These are phyloP conservation scores for Naganishia sp. DNA, from an alignment of 1,284 basidiomycete genomes.

Conservation along the genomic window DNA sequence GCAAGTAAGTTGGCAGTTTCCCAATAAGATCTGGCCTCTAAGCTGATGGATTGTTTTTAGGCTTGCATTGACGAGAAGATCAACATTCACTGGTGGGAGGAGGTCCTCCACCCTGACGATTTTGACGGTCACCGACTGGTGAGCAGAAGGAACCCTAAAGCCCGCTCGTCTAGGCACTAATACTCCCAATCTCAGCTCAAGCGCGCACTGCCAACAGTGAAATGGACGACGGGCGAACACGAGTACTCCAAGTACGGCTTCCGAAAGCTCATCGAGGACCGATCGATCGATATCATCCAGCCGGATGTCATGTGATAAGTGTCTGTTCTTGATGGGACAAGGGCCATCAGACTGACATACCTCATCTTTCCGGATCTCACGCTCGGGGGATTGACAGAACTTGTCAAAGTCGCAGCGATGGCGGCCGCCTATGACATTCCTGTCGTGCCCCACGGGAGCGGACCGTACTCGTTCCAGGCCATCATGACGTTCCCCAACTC, in stretches of 20 bases:
- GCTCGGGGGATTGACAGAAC: constrained; percentile 58
- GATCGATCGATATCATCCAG: constrained; percentile 59
- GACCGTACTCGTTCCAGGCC: constrained; percentile 53
- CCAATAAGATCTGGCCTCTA: neutral
- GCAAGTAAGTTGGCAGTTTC: constrained; percentile 37
- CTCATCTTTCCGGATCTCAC: constrained; percentile 45
- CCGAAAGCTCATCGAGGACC: constrained; percentile 59
- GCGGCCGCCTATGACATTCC: constrained; percentile 57
- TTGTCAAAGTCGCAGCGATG: constrained; percentile 58
- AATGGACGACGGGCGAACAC: constrained; percentile 62
- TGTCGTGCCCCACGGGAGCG: constrained; percentile 60
- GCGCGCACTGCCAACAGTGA: constrained; percentile 56
- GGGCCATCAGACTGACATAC: neutral
- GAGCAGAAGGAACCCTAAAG: neutral
- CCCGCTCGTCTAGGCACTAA: neutral
- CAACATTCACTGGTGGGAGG: constrained; percentile 61
- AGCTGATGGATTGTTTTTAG: constrained; percentile 28
- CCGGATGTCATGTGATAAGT: constrained; percentile 58
- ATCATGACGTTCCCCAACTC: constrained; percentile 51
- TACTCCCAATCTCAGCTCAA: constrained; percentile 49
- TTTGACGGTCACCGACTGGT: constrained; percentile 55
- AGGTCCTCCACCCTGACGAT: constrained; percentile 58
- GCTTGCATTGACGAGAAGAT: constrained; percentile 56
- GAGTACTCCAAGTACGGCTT: constrained; percentile 61
- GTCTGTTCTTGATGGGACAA: neutral